Evolutionary conservation across 1,284 basidiomycete species (phyloP).

Genomic region (Sanghuangporus baumii): DNA sequence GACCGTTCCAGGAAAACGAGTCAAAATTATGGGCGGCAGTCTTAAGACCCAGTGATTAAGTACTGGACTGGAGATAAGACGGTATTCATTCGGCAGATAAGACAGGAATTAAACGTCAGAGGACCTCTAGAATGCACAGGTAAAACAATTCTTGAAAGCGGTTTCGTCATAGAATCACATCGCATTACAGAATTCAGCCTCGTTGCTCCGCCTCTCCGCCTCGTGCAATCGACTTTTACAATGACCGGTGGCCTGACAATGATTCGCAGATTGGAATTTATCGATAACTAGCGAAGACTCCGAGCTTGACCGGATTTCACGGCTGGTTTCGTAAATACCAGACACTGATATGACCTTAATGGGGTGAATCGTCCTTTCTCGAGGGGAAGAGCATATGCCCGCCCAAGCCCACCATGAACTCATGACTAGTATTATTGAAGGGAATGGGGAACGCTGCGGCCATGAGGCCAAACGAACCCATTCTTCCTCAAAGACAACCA

Average conservation of each 20-base stretch:
- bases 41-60: background rate
- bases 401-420: background rate
- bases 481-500: background rate
- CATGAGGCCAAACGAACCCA: conserved; percentile 3
- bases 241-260: background rate
- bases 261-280: background rate
- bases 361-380: background rate
- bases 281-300: background rate
- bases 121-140: too few species aligned
- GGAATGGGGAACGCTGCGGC: background rate
- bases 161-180: background rate
- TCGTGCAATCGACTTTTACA: background rate
- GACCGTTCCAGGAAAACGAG: background rate
- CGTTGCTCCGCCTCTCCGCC: background rate
- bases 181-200: background rate
- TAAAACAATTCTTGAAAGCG: background rate
- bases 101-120: too few species aligned
- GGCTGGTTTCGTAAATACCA: background rate
- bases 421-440: background rate
- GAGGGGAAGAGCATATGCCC: too few species aligned
- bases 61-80: background rate
- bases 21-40: background rate
- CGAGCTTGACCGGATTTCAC: background rate
- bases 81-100: background rate
- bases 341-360: background rate